These are phyloP conservation scores for Rhododendron williamsianum DNA, from an alignment of 148 eudicot genomes.

Conservation along the genomic window DNA sequence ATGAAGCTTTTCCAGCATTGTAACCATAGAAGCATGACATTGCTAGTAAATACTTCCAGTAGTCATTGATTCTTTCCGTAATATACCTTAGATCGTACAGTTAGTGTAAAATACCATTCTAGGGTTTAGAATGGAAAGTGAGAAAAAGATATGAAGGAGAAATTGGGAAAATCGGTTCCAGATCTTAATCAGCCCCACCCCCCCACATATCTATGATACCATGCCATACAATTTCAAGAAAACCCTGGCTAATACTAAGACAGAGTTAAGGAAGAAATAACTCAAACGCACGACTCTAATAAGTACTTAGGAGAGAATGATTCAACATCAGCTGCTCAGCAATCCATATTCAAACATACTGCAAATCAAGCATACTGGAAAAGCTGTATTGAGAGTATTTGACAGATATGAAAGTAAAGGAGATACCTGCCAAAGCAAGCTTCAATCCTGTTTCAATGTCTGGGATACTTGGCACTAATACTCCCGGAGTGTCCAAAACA, in stretches of 20 bases:
- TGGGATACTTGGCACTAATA: conserved; percentile 84
- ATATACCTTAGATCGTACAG: neutral
- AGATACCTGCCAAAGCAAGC: conserved; percentile 77
- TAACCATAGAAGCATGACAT: neutral
- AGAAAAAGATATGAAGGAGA: neutral
- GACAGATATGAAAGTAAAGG: neutral
- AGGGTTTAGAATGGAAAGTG: neutral
- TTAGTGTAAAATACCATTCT: neutral
- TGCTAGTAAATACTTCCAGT: neutral
- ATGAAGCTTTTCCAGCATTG: neutral
- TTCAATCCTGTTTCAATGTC: conserved; percentile 91
- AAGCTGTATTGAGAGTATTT: neutral
- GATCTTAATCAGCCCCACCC: neutral
- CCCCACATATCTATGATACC: neutral
- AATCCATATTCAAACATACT: neutral
- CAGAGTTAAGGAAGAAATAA: neutral
- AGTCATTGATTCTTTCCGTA: neutral
- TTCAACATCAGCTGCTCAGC: neutral
- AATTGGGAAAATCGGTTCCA: neutral
- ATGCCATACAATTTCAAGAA: neutral
- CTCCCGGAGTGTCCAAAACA: conserved; percentile 95
- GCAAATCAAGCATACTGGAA: neutral
- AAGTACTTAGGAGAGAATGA: neutral
- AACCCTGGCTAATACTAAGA: neutral
- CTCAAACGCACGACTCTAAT: neutral